Evolutionary conservation across 192 early-diverging fungal genomes (phyloP).

Genomic region (Podila horticola): DNA sequence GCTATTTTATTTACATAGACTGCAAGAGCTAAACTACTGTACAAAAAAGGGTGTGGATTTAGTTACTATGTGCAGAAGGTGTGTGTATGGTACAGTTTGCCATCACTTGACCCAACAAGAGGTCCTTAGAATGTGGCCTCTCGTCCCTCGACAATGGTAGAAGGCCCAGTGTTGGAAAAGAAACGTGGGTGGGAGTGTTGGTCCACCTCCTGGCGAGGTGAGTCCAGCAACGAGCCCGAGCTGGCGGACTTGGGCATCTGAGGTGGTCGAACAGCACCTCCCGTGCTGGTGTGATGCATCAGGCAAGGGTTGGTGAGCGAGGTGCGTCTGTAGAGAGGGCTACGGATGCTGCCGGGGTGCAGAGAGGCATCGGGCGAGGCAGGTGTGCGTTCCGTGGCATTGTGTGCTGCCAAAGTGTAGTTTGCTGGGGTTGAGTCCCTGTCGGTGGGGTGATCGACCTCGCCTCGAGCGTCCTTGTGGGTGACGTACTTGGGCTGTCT

Average conservation of each 20-base stretch:
- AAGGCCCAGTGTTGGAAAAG: background rate
- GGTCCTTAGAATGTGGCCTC: background rate
- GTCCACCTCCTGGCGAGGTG: background rate
- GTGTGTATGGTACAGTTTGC: too few species aligned
- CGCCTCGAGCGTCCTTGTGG: background rate
- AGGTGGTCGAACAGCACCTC: conserved; percentile 28
- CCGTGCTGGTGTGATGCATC: conserved; percentile 26
- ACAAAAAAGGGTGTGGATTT: too few species aligned
- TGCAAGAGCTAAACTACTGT: too few species aligned
- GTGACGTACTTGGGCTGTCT: background rate
- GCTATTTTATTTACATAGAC: too few species aligned
- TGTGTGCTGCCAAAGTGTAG: background rate
- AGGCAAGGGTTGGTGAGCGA: conserved; percentile 48
- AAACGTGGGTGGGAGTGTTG: background rate
- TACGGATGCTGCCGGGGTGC: background rate
- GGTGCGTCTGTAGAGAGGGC: conserved; percentile 6
- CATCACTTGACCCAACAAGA: too few species aligned
- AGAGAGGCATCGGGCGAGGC: background rate
- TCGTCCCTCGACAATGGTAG: background rate
- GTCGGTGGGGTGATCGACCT: background rate
- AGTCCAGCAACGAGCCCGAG: background rate
- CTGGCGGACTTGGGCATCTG: conserved; percentile 23
- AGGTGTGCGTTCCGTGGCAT: background rate
- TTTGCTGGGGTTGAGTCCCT: background rate
- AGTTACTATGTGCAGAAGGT: too few species aligned